Conservation (phyloP, 108 stramenopile species). For the Cyclotella choctawhatcheeana region DNA sequence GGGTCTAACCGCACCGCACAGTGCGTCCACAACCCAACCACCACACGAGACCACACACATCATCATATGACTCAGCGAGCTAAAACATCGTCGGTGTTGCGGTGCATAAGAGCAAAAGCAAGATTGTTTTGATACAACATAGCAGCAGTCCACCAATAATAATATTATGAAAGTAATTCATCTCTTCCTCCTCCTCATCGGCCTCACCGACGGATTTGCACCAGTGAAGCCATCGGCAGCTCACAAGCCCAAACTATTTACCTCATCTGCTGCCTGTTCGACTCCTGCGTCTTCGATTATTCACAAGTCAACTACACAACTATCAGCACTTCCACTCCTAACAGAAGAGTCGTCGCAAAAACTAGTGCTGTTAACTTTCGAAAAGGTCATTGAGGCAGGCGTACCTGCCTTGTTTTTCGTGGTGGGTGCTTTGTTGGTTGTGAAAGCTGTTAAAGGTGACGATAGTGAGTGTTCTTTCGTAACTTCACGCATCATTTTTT, state of each 20-base stretch:
- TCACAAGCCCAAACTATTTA: neutral
- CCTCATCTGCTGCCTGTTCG: too few species aligned
- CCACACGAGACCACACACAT: too few species aligned
- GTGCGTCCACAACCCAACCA: too few species aligned
- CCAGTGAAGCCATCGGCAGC: neutral
- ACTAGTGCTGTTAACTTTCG: constrained; percentile 36
- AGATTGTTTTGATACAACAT: too few species aligned
- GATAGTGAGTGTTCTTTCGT: constrained; percentile 1
- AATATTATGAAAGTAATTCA: neutral
- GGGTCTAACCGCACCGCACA: too few species aligned
- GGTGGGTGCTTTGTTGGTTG: constrained; percentile 25
- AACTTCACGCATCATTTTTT: neutral
- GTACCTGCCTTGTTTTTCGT: constrained; percentile 44
- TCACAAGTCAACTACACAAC: neutral
- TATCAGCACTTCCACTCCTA: constrained; percentile 3
- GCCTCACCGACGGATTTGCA: neutral
- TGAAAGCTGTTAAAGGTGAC: constrained; percentile 4
- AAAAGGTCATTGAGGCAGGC: constrained; percentile 42
- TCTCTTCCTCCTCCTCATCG: neutral
- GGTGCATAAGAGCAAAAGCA: too few species aligned
- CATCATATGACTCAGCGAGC: too few species aligned
- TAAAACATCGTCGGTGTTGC: too few species aligned
- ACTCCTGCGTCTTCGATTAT: too few species aligned
- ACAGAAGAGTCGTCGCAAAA: constrained; percentile 45
- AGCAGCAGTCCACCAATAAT: neutral